Evolutionary conservation across 1,284 basidiomycete species (phyloP).

Genomic region (Inonotus obliquus): DNA sequence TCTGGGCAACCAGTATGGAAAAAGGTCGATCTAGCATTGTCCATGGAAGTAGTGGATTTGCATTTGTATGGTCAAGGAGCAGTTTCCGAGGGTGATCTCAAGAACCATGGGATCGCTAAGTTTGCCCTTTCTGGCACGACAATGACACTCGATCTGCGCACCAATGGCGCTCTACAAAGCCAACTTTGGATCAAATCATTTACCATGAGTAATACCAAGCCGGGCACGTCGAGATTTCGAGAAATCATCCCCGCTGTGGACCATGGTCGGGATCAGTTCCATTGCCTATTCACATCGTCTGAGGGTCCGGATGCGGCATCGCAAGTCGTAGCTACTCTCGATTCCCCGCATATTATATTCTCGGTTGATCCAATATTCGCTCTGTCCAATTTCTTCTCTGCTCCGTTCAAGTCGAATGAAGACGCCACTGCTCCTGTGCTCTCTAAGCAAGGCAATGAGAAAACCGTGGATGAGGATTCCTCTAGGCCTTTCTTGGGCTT

Average conservation of each 20-base stretch:
- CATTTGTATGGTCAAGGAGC: slow-evolving; percentile 84
- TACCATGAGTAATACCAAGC: slow-evolving; percentile 85
- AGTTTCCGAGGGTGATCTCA: slow-evolving; percentile 54
- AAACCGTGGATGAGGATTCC: slow-evolving; percentile 18
- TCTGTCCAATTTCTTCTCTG: slow-evolving; percentile 81
- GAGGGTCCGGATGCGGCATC: slow-evolving; percentile 54
- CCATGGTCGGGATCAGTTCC: slow-evolving; percentile 91
- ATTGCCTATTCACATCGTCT: slow-evolving; percentile 85
- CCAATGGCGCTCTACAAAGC: slow-evolving; percentile 80
- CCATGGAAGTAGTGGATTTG: slow-evolving; percentile 75
- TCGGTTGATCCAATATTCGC: slow-evolving; percentile 92
- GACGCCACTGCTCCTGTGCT: slow-evolving; percentile 22
- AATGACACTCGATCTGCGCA: slow-evolving; percentile 80
- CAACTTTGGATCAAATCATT: slow-evolving; percentile 89
- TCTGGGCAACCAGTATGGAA: slow-evolving; percentile 45
- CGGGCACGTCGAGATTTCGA: slow-evolving; percentile 82
- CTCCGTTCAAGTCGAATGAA: slow-evolving; percentile 42
- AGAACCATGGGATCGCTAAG: slow-evolving; percentile 78
- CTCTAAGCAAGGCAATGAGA: slow-evolving; percentile 22
- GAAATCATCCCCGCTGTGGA: slow-evolving; percentile 93
- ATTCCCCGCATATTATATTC: slow-evolving; percentile 92
- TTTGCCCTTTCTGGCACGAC: slow-evolving; percentile 83
- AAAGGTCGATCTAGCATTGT: slow-evolving; percentile 74
- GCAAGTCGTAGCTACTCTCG: slow-evolving; percentile 83
- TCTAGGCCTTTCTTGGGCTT: slow-evolving; percentile 42